Evolutionary conservation across 2,329 filamentous ascomycete genomes (phyloP).

Genomic region (Bisporella sp.): DNA sequence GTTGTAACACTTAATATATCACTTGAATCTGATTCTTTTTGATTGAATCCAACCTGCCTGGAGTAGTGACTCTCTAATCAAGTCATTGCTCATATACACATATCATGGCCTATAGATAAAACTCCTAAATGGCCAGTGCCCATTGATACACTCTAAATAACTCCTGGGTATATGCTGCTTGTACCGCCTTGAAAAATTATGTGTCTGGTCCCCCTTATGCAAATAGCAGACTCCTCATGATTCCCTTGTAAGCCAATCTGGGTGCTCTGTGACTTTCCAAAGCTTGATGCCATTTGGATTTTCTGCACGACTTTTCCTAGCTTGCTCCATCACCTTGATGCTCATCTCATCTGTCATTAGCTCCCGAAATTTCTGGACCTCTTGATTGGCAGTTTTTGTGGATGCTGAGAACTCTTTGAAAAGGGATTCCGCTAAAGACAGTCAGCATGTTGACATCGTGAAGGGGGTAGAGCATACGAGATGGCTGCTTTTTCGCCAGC

Average conservation of each 20-base stretch:
- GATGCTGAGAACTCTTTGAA: slow-evolving; percentile 42
- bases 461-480: slow-evolving; percentile 35
- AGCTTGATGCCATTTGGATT: slow-evolving; percentile 50
- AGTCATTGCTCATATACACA: too few species aligned
- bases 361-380: slow-evolving; percentile 38
- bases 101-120: too few species aligned
- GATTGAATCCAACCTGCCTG: too few species aligned
- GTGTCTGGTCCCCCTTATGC: too few species aligned
- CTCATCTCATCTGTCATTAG: slow-evolving; percentile 23
- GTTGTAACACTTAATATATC: too few species aligned
- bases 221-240: slow-evolving; percentile 4
- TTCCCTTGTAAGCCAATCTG: slow-evolving; percentile 43
- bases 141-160: too few species aligned
- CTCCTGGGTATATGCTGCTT: too few species aligned
- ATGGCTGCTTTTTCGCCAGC: slow-evolving; percentile 40
- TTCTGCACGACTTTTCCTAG: slow-evolving; percentile 43
- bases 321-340: slow-evolving; percentile 42
- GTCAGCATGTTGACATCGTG: slow-evolving; percentile 1
- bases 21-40: too few species aligned
- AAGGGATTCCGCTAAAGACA: slow-evolving; percentile 40
- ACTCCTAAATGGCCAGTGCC: too few species aligned
- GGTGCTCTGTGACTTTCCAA: slow-evolving; percentile 52
- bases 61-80: too few species aligned
- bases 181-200: too few species aligned
- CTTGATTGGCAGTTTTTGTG: slow-evolving; percentile 38